phyloP scores from a whole-genome alignment of 768 basidiomycete species.

The Psilocybe tampanensis region DNA sequence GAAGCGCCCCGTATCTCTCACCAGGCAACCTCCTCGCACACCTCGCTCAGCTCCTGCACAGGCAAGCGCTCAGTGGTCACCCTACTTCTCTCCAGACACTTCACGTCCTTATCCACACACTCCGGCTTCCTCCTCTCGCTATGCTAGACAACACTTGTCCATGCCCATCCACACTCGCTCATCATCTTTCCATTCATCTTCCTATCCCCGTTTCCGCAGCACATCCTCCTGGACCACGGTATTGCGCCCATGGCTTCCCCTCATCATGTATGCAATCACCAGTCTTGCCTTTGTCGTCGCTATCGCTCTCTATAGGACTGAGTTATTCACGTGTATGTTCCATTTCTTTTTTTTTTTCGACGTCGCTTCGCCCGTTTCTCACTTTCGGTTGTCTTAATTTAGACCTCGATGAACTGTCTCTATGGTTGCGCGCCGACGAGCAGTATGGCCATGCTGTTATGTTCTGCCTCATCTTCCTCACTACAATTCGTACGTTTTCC shows the following conservation, averaged over 20 bases:
- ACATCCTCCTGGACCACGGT: slow-evolving; percentile 2
- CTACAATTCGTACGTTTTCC: slow-evolving; percentile 76
- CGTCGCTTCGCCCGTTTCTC: slow-evolving; percentile 9
- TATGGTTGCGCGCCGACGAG: slow-evolving; percentile 73
- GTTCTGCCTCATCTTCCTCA: slow-evolving; percentile 82
- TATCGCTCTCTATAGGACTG: slow-evolving; percentile 80
- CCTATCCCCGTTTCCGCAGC: slow-evolving; percentile 3
- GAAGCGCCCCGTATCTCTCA: slow-evolving; percentile 15
- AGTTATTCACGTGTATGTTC: slow-evolving; percentile 79
- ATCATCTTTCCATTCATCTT: slow-evolving; percentile 14
- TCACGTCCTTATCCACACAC: slow-evolving; percentile 13
- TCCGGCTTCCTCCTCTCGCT: slow-evolving; percentile 10
- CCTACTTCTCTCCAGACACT: slow-evolving; percentile 18
- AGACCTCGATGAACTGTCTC: slow-evolving; percentile 85
- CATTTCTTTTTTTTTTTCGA: not conserved
- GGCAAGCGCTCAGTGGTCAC: slow-evolving; percentile 23
- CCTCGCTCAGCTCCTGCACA: slow-evolving; percentile 24
- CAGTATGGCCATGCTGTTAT: slow-evolving; percentile 78
- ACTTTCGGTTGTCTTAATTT: slow-evolving; percentile 4
- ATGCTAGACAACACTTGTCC: slow-evolving; percentile 7
- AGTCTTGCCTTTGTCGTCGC: slow-evolving; percentile 77
- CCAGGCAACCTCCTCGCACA: slow-evolving; percentile 16
- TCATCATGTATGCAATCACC: slow-evolving; percentile 76
- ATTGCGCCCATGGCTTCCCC: slow-evolving; percentile 76
- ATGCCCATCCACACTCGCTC: slow-evolving; percentile 20